Base-by-base conservation (phyloP, 2,329 filamentous ascomycete genomes). In the Truncatella angustata region DNA sequence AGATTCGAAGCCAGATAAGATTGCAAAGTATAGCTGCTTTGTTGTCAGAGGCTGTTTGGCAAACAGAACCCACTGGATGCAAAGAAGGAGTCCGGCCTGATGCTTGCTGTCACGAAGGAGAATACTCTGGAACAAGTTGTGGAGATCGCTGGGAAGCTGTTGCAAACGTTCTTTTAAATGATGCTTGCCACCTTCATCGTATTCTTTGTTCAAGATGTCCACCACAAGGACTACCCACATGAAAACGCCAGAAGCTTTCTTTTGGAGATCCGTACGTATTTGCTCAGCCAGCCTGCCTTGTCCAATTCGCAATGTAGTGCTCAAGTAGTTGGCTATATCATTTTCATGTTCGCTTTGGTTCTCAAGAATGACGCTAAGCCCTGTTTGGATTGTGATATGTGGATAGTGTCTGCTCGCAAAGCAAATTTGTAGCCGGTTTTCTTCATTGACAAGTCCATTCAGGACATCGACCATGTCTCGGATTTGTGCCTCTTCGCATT, bases 61-160 rank as follows among this genome's bases (percentile, higher is more conserved):
- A 36, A 64, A 75, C 0, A 76, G 54, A 3, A 77, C 61, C 70
- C 70, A 76, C 18, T 70, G 68, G 4, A 77, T 49, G 44, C 67
- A 72, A 14, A 50, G 47, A 9, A 50, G 36, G 71, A 73, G 46
- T 1, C 64, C 61, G 0, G 67, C 57, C 50, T 62, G 57, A 46
- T 72, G 60, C 0, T 60, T 44, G 1, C 26, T 18, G 44, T 77
- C 73, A 11, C 69, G 64, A 5, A 53, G 66, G 21, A 76, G 49
- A 2, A 76, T 71, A n/a, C 73, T 59, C 21, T 61, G 62, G 49
- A 79, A 78, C 0, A 79, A 57, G 0, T 70, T 60, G 30, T 65
- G 54, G 0, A 78, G 59, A 10, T 62, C 62, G 5, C 48, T 45
- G 0, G 74, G 76, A 28, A 76, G 67, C 24, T 75, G 67, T 6